These are phyloP conservation scores for Themeda triandra DNA, from an alignment of 176 grass and related monocot genomes.

Conservation along the genomic window DNA sequence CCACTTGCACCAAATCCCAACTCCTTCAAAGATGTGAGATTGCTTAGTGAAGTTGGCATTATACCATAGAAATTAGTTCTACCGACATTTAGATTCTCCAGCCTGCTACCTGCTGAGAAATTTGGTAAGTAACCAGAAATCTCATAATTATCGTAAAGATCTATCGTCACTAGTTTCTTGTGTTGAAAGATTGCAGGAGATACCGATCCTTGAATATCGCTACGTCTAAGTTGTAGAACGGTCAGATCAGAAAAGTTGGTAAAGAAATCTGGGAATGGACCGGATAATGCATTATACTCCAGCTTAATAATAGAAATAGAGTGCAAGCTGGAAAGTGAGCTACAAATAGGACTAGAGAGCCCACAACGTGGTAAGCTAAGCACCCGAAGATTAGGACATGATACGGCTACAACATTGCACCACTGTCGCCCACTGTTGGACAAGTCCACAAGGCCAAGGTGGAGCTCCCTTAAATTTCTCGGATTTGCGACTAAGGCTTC, in stretches of 20 bases:
- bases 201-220: not conserved
- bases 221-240: not conserved
- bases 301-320: slow-evolving; percentile 20
- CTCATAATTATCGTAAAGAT: slow-evolving; percentile 7
- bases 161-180: not conserved
- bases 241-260: slow-evolving; percentile 16
- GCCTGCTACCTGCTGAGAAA: not conserved
- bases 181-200: slow-evolving; percentile 22
- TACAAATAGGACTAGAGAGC: slow-evolving; percentile 4
- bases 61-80: slow-evolving; percentile 16
- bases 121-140: slow-evolving; percentile 22
- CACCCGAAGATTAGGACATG: slow-evolving; percentile 4
- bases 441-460: slow-evolving; percentile 37
- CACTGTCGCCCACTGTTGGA: not conserved
- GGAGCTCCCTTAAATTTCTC: slow-evolving; percentile 25
- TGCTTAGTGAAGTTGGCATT: not conserved
- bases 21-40: slow-evolving; percentile 22
- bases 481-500: slow-evolving; percentile 9
- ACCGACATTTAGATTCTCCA: slow-evolving; percentile 17
- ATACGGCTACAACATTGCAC: not conserved
- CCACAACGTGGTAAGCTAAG: slow-evolving; percentile 32
- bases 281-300: not conserved
- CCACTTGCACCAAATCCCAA: not conserved
- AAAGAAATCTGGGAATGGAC: slow-evolving; percentile 35
- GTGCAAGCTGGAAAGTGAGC: slow-evolving; percentile 3